These are phyloP conservation scores for Metarhizium guizhouense DNA, from an alignment of 2,329 filamentous ascomycete species.

Conservation along the genomic window DNA sequence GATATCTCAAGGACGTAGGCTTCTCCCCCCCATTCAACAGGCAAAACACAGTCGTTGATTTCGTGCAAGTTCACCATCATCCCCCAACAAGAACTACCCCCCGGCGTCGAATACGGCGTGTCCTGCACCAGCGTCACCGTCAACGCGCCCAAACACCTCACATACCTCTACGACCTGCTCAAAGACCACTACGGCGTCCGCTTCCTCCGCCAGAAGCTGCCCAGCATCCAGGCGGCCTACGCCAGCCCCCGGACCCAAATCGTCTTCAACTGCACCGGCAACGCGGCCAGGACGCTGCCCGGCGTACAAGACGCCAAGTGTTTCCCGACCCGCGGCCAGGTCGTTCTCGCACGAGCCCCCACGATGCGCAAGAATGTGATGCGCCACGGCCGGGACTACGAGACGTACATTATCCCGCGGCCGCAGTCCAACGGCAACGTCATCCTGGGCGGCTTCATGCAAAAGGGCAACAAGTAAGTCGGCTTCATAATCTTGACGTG, in stretches of 20 bases:
- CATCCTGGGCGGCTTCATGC: constrained; percentile 30
- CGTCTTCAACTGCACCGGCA: constrained; percentile 27
- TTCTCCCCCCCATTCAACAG: neutral
- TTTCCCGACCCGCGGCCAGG: constrained; percentile 31
- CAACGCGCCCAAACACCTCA: constrained; percentile 28
- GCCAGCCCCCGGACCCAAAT: constrained; percentile 16
- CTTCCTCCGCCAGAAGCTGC: constrained; percentile 20
- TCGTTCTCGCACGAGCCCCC: constrained; percentile 26
- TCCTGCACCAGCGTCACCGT: constrained; percentile 27
- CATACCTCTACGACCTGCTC: constrained; percentile 19
- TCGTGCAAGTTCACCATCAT: constrained; percentile 20
- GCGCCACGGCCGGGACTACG: constrained; percentile 28
- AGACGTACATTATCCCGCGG: constrained; percentile 31
- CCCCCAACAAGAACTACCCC: constrained; percentile 18
- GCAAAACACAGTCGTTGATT: neutral
- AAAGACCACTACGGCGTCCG: constrained; percentile 20
- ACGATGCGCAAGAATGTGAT: constrained; percentile 25
- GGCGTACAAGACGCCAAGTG: constrained; percentile 29
- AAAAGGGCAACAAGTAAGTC: constrained; percentile 22
- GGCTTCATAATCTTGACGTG: neutral
- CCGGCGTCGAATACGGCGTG: constrained; percentile 23
- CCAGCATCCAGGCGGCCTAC: constrained; percentile 18
- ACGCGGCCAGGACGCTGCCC: constrained; percentile 21
- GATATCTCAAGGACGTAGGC: constrained; percentile 31
- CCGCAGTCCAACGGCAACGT: constrained; percentile 25